Evolutionary conservation across 805 yeast genomes (phyloP).

Genomic region (Kodamaea kakaduensis): DNA sequence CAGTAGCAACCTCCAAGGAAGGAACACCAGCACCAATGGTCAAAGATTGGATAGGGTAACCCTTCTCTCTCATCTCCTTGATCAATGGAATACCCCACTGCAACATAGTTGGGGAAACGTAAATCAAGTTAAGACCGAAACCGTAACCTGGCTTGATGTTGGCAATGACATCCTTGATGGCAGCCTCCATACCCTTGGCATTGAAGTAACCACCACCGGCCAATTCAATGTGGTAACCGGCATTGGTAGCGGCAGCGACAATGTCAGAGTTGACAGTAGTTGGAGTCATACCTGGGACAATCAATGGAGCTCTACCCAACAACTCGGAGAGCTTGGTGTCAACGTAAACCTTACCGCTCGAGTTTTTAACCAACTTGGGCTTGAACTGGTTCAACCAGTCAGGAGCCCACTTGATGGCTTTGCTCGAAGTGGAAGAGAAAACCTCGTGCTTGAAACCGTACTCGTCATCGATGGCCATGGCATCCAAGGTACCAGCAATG

Average conservation of each 20-base stretch:
- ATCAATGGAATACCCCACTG: slow-evolving; percentile 99
- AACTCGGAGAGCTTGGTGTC: slow-evolving; percentile 92
- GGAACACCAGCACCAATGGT: slow-evolving; percentile 99
- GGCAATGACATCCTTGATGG: slow-evolving; percentile 68
- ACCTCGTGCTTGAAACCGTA: slow-evolving; percentile 95
- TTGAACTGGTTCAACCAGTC: slow-evolving; percentile 88
- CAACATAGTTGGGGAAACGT: slow-evolving; percentile 95
- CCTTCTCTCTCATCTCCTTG: slow-evolving; percentile 80
- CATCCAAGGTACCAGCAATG: slow-evolving; percentile 86
- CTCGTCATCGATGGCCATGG: slow-evolving; percentile 63
- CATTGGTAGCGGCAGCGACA: slow-evolving; percentile 88
- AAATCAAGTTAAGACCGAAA: slow-evolving; percentile 85
- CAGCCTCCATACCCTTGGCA: slow-evolving; percentile 65
- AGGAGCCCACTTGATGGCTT: slow-evolving; percentile 72
- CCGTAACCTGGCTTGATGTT: slow-evolving; percentile 79
- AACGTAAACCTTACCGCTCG: slow-evolving; percentile 70
- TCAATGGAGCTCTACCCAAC: slow-evolving; percentile 90
- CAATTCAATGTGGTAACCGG: slow-evolving; percentile 95
- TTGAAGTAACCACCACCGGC: slow-evolving; percentile 99
- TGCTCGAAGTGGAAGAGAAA: slow-evolving; percentile 59
- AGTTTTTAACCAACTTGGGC: slow-evolving; percentile 78
- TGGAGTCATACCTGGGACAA: slow-evolving; percentile 99
- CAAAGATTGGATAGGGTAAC: slow-evolving; percentile 93
- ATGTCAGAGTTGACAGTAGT: slow-evolving; percentile 93
- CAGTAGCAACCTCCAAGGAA: slow-evolving; percentile 93